Conservation (phyloP, 495 filamentous ascomycete genomes). For the Astrothelium subdiscretum region DNA sequence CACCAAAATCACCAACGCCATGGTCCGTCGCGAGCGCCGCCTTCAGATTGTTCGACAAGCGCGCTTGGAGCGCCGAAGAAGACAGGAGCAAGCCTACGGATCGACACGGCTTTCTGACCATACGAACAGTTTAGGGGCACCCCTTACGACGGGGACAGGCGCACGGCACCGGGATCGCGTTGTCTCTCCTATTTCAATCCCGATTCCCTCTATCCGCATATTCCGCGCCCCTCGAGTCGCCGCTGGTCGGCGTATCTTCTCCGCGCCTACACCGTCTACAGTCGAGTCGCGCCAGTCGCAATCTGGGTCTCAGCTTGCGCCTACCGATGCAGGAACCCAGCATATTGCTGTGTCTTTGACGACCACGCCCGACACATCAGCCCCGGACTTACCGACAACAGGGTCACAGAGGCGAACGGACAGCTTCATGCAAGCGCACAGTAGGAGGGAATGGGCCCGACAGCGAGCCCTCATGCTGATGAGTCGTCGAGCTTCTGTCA, state of each 20-base stretch:
- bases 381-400: conserved; percentile 9
- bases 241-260: conserved; percentile 1
- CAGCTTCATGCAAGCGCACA: background rate
- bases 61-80: background rate
- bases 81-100: background rate
- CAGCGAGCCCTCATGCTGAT: conserved; percentile 25
- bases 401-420: conserved; percentile 6
- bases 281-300: background rate
- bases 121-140: background rate
- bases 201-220: background rate
- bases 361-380: background rate
- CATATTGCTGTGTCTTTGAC: background rate
- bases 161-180: background rate
- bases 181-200: background rate
- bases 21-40: conserved; percentile 61
- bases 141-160: background rate
- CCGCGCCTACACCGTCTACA: conserved; percentile 5
- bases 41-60: conserved; percentile 18
- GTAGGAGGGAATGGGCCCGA: conserved; percentile 27
- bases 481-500: conserved; percentile 5
- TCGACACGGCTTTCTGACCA: background rate
- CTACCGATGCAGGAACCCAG: background rate
- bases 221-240: background rate
- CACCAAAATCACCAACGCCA: conserved; percentile 60
- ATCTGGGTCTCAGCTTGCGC: background rate